Conservation (phyloP, 192 early-diverging fungal genomes). For the Gigaspora rosea region DNA sequence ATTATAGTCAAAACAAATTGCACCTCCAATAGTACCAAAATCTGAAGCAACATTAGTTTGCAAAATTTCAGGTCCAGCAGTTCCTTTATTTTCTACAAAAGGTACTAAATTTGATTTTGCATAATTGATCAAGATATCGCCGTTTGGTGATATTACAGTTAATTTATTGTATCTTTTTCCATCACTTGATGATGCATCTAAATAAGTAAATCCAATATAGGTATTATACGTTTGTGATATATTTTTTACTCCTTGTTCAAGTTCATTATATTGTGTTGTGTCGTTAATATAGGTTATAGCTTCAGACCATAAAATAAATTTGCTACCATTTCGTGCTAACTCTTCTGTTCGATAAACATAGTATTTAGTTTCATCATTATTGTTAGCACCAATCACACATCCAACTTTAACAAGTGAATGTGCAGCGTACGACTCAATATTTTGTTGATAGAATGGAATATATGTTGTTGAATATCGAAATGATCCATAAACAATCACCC, state of each 20-base stretch:
- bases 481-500: background rate
- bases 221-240: background rate
- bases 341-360: background rate
- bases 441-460: slow-evolving; percentile 12
- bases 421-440: background rate
- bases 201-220: background rate
- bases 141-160: slow-evolving; percentile 38
- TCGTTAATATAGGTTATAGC: background rate
- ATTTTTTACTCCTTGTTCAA: background rate
- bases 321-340: background rate
- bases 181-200: background rate
- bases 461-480: background rate
- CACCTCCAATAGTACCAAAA: slow-evolving; percentile 42
- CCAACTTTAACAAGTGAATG: background rate
- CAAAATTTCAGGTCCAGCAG: slow-evolving; percentile 39
- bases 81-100: slow-evolving; percentile 39
- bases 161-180: slow-evolving; percentile 36
- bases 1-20: slow-evolving; percentile 50
- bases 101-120: slow-evolving; percentile 49
- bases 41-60: slow-evolving; percentile 36
- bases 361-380: background rate
- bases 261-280: background rate
- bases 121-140: slow-evolving; percentile 43
- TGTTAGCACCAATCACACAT: background rate
- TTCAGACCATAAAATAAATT: slow-evolving; percentile 4